Base-by-base conservation (phyloP, 108 stramenopile species). In the Bacterosira constricta region DNA sequence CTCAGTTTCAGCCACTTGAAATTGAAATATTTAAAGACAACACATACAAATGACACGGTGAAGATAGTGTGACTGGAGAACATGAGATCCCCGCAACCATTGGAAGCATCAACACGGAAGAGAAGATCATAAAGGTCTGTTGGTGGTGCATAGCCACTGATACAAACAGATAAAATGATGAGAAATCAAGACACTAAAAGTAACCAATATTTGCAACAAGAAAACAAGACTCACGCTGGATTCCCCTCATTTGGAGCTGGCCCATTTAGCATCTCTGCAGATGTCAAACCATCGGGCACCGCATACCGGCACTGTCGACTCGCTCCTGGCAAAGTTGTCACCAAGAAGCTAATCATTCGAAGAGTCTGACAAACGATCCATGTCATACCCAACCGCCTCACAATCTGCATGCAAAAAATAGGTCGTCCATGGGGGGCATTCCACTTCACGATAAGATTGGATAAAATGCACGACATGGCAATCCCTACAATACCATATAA, bases 61-160 rank as follows among this genome's bases (percentile, higher is more conserved):
- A 63, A 70, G 20, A 77, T 77, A 15, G 65, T 77, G 55, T 77
- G 76, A 45, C 64, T 66, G 17, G 69, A 71, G 61, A 77, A 77
- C 66, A 77, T 77, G 26, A 77, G 57, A 45, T 77, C 76, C 13
- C 76, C 76, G 41, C 76, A 77, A 23, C 76, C 76, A 26, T 63
- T 77, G 61, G 69, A 35, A 1, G 76, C 56, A 58, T 71, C 76
- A 17, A 58, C 20, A 13, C 76, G 47, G 41, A 67, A 77, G 21
- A 77, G 25, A 9, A 77, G 26, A 31, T 67, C 60, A 17, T 55
- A 36, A 37, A 44, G 39, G 12, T 35, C 38, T 25, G 18, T 35
- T 11, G 76, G 76, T 17, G 76, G 76, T 31, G 54, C 49, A 69
- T 69, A 77, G 1, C 60, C 69, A 50, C 63, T 65, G 59, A 10